Conservation (phyloP, 768 basidiomycete genomes). For the Daedaleopsis nitida region DNA sequence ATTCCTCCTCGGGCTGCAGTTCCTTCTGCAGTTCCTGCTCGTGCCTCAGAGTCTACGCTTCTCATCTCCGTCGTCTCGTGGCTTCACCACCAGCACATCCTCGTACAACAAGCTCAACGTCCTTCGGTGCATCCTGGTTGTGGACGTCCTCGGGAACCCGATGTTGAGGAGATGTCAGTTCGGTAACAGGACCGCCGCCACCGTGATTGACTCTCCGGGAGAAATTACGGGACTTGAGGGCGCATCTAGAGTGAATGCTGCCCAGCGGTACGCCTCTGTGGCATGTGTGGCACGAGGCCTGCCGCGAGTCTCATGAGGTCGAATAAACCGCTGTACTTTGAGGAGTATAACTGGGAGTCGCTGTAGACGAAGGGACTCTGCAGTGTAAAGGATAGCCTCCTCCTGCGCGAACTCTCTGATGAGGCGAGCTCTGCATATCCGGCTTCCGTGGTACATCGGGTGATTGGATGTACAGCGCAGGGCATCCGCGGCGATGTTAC, state of each 20-base stretch:
- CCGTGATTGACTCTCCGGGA: conserved; percentile 6
- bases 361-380: not conserved
- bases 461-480: no score
- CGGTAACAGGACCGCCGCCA: conserved; percentile 13
- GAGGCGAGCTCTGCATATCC: conserved; percentile 8
- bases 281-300: conserved; percentile 12
- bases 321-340: not conserved
- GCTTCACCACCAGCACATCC: conserved; percentile 11
- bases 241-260: conserved; percentile 5
- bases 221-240: conserved; percentile 5
- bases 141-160: conserved; percentile 6
- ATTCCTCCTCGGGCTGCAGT: conserved; percentile 11
- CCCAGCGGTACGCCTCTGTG: conserved; percentile 7
- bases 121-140: conserved; percentile 7
- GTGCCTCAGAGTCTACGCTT: conserved; percentile 16
- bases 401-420: not conserved
- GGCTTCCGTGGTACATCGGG: not conserved
- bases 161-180: conserved; percentile 3
- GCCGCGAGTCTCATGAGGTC: no score
- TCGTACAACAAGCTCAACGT: conserved; percentile 7
- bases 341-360: conserved; percentile 8
- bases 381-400: not conserved
- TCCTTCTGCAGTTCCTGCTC: conserved; percentile 15
- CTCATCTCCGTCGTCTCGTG: conserved; percentile 7
- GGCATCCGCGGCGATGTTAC: not conserved